Percentiles rank a stretch among this genome's conserved stretches.
These are phyloP conservation scores for Cyphellophora europaea DNA, from an alignment of 2,329 filamentous ascomycete genomes.

Conservation along the genomic window DNA sequence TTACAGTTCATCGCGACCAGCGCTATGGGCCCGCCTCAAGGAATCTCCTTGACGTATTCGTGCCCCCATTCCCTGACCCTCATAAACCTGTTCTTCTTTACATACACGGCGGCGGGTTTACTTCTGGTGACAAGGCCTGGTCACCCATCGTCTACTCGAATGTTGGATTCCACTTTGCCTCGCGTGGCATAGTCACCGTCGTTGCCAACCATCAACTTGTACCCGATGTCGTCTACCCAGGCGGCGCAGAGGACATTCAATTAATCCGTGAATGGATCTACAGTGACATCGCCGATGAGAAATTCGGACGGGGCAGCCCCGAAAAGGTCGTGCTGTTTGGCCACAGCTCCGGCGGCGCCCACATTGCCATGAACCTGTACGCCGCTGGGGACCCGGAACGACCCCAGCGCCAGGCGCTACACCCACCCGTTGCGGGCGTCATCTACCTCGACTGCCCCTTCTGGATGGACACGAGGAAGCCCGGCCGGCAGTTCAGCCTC, in stretches of 20 bases:
- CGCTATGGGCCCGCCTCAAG: not conserved
- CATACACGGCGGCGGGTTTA: slow-evolving; percentile 2
- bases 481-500: not conserved
- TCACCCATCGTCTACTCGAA: not conserved
- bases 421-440: not conserved
- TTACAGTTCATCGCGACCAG: not conserved
- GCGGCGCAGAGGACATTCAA: not conserved
- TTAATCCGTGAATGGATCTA: not conserved
- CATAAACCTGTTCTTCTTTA: slow-evolving; percentile 1
- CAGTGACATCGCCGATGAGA: not conserved
- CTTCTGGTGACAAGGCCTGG: slow-evolving; percentile 3
- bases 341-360: not conserved
- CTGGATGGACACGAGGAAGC: not conserved
- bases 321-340: not conserved
- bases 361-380: slow-evolving; percentile 1
- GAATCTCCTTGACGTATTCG: not conserved
- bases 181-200: not conserved
- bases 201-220: not conserved
- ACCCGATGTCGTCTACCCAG: not conserved
- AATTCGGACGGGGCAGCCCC: not conserved
- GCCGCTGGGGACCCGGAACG: not conserved
- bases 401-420: not conserved
- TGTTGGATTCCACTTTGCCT: not conserved
- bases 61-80: not conserved
- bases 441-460: not conserved